Percentiles rank a stretch among this genome's conserved stretches.
Evolutionary conservation across 108 stramenopile genomes (phyloP).

Genomic region (Phaeodactylum tricornutum): DNA sequence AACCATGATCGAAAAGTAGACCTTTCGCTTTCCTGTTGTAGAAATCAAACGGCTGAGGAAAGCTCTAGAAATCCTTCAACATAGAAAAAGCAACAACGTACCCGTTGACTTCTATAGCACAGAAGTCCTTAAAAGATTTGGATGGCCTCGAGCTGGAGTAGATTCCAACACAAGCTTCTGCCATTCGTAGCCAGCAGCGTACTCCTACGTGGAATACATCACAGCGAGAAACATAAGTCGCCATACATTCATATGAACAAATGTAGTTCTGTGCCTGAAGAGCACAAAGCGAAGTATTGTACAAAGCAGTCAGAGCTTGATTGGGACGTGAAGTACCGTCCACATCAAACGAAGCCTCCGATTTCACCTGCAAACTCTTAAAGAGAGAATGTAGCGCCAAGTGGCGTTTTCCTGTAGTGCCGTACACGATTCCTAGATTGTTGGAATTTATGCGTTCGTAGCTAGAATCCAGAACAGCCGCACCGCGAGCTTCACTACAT

Average conservation of each 20-base stretch:
- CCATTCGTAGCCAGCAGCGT: conserved; percentile 68
- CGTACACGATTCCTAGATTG: conserved; percentile 67
- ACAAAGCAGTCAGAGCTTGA: conserved; percentile 35
- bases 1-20: not conserved
- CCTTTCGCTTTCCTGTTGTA: conserved; percentile 5
- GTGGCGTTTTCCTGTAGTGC: conserved; percentile 47
- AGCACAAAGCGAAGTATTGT: conserved; percentile 62
- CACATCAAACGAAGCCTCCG: conserved; percentile 20
- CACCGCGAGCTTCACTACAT: conserved; percentile 49
- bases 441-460: conserved; percentile 68
- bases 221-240: conserved; percentile 28
- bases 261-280: conserved; percentile 45
- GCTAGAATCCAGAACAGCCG: conserved; percentile 13
- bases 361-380: conserved; percentile 31
- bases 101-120: too few relatives aligned
- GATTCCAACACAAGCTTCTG: conserved; percentile 66
- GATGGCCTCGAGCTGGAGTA: too few relatives aligned
- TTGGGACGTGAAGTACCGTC: conserved; percentile 54
- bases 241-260: conserved; percentile 62
- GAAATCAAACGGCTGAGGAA: too few relatives aligned
- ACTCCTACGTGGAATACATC: conserved; percentile 15
- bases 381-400: conserved; percentile 63
- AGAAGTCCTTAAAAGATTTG: too few relatives aligned
- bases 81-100: too few relatives aligned
- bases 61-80: too few relatives aligned